Percentiles rank a stretch among this genome's conserved stretches.
phyloP scores from a whole-genome alignment of 2,329 filamentous ascomycete genomes.

The Epichloe glyceriae region DNA sequence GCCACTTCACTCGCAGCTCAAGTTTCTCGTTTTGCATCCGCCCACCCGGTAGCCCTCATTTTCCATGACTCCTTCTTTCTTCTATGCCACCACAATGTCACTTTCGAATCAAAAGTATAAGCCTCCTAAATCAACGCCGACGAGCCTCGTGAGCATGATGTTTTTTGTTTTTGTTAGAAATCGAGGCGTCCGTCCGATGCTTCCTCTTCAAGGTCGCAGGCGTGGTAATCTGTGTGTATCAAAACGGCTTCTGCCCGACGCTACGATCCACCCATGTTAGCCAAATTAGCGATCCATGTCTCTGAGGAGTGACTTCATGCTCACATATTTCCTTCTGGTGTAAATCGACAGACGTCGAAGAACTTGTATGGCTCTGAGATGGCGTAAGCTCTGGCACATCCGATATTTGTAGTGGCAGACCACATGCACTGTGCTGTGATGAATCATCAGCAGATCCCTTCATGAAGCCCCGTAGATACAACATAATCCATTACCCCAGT shows the following conservation, averaged over 20 bases:
- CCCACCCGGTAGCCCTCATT: too few species aligned
- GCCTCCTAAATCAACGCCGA: too few species aligned
- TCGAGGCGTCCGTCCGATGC: too few species aligned
- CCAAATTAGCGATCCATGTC: background rate
- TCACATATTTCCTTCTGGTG: constrained; percentile 23
- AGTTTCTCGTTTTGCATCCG: background rate
- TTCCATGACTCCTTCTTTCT: background rate
- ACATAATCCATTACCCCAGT: constrained; percentile 19
- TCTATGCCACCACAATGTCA: background rate
- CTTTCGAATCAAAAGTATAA: background rate
- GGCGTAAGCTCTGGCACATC: constrained; percentile 20
- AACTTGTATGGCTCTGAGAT: constrained; percentile 20
- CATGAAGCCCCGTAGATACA: background rate
- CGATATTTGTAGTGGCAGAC: constrained; percentile 20
- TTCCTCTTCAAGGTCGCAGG: background rate
- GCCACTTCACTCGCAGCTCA: background rate
- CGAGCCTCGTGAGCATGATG: background rate
- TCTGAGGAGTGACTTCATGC: constrained; percentile 3
- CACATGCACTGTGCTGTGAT: constrained; percentile 23
- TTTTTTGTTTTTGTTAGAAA: constrained; percentile 12
- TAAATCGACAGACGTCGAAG: constrained; percentile 23
- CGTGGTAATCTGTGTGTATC: background rate
- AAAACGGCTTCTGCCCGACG: constrained; percentile 18
- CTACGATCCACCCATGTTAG: constrained; percentile 6
- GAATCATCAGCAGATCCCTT: background rate